phyloP scores from a whole-genome alignment of 306 rosid species.

The Corylus avellana region DNA sequence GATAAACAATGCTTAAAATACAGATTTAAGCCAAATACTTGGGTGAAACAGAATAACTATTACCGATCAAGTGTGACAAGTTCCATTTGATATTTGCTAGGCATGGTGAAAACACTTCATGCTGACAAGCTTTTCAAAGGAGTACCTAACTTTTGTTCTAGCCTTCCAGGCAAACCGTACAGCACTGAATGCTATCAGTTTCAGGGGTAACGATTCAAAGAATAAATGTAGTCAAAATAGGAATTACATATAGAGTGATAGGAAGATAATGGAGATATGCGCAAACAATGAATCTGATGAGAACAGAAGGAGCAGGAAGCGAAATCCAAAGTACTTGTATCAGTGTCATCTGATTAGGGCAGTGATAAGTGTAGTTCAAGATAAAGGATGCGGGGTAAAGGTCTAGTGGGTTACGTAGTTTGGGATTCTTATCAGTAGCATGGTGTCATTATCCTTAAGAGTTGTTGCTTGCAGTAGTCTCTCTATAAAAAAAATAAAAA shows the following conservation, averaged over 20 bases:
- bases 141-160: no score
- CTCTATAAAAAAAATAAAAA: no score
- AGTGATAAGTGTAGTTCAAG: no score
- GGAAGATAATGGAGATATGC: background rate
- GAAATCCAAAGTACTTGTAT: no score
- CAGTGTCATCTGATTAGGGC: no score
- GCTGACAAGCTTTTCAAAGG: background rate
- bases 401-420: no score
- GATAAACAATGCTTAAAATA: background rate
- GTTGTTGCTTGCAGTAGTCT: no score
- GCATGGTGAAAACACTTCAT: background rate
- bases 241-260: background rate
- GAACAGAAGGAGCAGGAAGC: no score
- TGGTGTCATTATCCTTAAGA: no score
- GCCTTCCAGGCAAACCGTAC: no score
- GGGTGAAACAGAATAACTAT: background rate
- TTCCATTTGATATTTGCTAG: background rate
- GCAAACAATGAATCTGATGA: background rate
- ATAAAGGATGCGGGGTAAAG: no score
- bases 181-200: background rate
- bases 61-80: background rate
- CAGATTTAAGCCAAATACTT: background rate
- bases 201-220: background rate
- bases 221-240: background rate
- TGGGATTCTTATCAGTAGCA: no score